Evolutionary conservation across 2,329 filamentous ascomycete genomes (phyloP), one percentile per base, ranked within the genome.

Genomic region (Fusarium tricinctum): DNA sequence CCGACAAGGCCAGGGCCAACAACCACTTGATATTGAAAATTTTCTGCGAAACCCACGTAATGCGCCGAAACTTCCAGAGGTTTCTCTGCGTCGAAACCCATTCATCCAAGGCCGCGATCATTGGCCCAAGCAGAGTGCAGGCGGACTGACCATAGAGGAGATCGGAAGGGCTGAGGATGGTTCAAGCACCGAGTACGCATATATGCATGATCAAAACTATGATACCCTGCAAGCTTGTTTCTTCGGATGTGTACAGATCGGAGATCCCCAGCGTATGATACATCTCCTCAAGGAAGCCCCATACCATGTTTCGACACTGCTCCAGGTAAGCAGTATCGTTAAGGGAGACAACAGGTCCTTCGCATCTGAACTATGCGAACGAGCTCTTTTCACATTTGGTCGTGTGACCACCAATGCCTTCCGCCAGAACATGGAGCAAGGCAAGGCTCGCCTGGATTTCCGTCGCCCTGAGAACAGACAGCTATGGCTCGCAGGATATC

Each of bases 371-470:
- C 86, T 98, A 3, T 88, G 97, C 54, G 95, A 98, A 80, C 88
- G 96, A 45, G 94, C 95, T 0, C 85, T 99, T 8, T 98, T 97
- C 81, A 92, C 92, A 0, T 95, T 98, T 76, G 96, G 95, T n/a
- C 88, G 95, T 38, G 92, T 94, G 5, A 89, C 93, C 1, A 90
- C 96, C 62, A 95, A 93, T 10, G 88, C 91, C 0, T 99, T 98
- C 77, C 85, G 90, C 9, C 88, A 88, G 57, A 90, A 91, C 66
- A 80, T 99, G 8, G 87, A 91, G 55, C 86, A 90, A 74, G 96
- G 96, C 33, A 89, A 89, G 70, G 94, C 93, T 8, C 87, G 93
- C 17, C 81, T 99, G 12, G 89, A 95, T 74, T 98, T 97, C 76
- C 81, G 85, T 20, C 85, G 93, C 38, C 90, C 91, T 0, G 94